Conservation (phyloP, 192 early-diverging fungal genomes). For the Backusella macrospora region DNA sequence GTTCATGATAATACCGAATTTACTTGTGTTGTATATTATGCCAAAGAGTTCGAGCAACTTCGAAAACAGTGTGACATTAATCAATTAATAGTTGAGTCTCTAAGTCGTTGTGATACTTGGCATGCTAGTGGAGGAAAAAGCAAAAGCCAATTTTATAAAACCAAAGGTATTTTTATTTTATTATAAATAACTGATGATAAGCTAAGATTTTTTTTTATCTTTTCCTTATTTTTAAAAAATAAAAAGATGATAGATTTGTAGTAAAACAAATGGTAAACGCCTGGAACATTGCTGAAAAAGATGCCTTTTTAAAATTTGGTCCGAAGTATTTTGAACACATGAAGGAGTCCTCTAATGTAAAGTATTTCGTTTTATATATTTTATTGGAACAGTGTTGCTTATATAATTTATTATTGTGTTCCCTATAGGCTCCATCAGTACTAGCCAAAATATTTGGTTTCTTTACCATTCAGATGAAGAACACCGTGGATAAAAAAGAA, state of each 20-base stretch:
- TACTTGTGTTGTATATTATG: constrained; percentile 84
- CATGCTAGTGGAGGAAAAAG: constrained; percentile 85
- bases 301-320: constrained; percentile 84
- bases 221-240: background rate
- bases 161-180: constrained; percentile 53
- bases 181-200: background rate
- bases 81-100: constrained; percentile 75
- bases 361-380: background rate
- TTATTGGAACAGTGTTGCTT: background rate
- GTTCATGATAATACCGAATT: constrained; percentile 73
- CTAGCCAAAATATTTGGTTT: constrained; percentile 91
- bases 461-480: constrained; percentile 84
- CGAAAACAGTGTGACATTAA: constrained; percentile 82
- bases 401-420: constrained; percentile 1
- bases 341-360: constrained; percentile 57
- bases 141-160: constrained; percentile 84
- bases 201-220: background rate
- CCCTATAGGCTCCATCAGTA: constrained; percentile 61
- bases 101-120: constrained; percentile 81
- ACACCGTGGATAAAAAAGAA: constrained; percentile 64
- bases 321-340: constrained; percentile 90
- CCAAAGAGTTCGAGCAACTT: constrained; percentile 84
- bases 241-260: constrained; percentile 80
- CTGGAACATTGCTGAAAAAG: constrained; percentile 79
- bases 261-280: constrained; percentile 81